These are phyloP conservation scores for Trichoderma guizhouense DNA, from an alignment of 2,329 filamentous ascomycete genomes.

Conservation along the genomic window DNA sequence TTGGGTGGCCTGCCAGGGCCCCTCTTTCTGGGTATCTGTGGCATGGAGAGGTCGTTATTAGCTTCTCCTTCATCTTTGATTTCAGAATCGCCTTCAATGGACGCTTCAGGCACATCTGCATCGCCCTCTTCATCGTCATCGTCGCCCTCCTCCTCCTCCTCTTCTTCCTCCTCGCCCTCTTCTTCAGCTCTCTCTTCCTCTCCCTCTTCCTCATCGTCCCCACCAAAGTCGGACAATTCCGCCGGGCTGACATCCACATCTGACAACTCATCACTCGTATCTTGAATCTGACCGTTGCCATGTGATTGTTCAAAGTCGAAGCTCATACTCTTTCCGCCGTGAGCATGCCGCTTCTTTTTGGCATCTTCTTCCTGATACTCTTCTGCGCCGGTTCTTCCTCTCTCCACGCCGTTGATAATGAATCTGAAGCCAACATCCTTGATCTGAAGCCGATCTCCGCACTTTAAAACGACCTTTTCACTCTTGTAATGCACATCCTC, in stretches of 20 bases:
- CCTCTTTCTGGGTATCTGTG: conserved; percentile 60
- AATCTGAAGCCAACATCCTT: conserved; percentile 68
- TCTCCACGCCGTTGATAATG: conserved; percentile 61
- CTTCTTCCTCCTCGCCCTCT: conserved; percentile 28
- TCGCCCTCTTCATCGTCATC: conserved; percentile 29
- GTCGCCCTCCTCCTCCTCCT: conserved; percentile 25
- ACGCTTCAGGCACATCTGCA: conserved; percentile 22
- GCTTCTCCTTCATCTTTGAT: conserved; percentile 30
- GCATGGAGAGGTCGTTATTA: conserved; percentile 36
- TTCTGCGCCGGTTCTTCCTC: conserved; percentile 57
- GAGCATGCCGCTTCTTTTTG: conserved; percentile 48
- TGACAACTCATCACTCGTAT: conserved; percentile 53
- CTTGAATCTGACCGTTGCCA: conserved; percentile 53
- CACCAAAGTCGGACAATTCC: conserved; percentile 40
- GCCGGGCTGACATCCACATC: conserved; percentile 41
- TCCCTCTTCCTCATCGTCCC: conserved; percentile 29
- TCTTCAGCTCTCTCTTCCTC: conserved; percentile 29
- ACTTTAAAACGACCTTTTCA: conserved; percentile 55
- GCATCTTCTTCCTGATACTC: conserved; percentile 50
- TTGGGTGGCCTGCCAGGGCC: conserved; percentile 80
- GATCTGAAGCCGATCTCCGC: conserved; percentile 67
- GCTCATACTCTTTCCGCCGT: conserved; percentile 67
- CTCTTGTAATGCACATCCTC: conserved; percentile 58
- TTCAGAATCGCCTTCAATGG: conserved; percentile 26
- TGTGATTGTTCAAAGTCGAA: conserved; percentile 66